A percentile compares a stretch with the other conserved stretches of the same genome.
phyloP scores from a whole-genome alignment of 78 protist species.

The Polysphondylium violaceum region DNA sequence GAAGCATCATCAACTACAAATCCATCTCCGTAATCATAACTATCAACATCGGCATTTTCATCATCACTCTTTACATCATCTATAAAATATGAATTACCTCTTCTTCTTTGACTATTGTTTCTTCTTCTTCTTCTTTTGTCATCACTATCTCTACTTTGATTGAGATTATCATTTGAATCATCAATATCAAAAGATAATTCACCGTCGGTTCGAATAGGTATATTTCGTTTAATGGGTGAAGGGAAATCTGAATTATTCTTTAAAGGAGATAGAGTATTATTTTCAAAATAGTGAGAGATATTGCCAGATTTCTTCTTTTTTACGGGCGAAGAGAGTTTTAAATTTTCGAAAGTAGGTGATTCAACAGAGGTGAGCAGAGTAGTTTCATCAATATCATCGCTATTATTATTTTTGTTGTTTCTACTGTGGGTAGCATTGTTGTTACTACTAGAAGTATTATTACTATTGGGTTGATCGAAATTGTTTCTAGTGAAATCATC shows the following conservation, averaged over 20 bases:
- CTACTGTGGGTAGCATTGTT: background rate
- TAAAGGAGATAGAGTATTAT: background rate
- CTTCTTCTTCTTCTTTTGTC: background rate
- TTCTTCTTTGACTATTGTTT: background rate
- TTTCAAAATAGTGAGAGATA: too few relatives aligned
- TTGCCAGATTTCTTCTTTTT: background rate
- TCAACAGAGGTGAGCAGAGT: too few relatives aligned
- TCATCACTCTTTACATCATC: conserved; percentile 20
- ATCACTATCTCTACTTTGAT: background rate
- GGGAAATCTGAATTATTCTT: background rate
- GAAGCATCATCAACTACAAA: conserved; percentile 70
- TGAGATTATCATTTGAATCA: background rate
- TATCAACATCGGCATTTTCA: conserved; percentile 10
- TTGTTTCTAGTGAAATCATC: too few relatives aligned
- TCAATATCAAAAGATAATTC: background rate
- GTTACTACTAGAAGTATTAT: background rate
- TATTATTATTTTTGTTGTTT: too few relatives aligned
- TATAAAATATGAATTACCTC: conserved; percentile 12
- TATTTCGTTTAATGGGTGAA: too few relatives aligned
- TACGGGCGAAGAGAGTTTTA: background rate
- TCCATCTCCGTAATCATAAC: conserved; percentile 29
- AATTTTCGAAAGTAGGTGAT: too few relatives aligned
- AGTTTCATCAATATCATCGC: too few relatives aligned
- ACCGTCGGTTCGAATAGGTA: too few relatives aligned
- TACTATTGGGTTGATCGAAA: too few relatives aligned